Conservation (phyloP, 2,329 filamentous ascomycete genomes). For the Grosmannia clavigera region DNA sequence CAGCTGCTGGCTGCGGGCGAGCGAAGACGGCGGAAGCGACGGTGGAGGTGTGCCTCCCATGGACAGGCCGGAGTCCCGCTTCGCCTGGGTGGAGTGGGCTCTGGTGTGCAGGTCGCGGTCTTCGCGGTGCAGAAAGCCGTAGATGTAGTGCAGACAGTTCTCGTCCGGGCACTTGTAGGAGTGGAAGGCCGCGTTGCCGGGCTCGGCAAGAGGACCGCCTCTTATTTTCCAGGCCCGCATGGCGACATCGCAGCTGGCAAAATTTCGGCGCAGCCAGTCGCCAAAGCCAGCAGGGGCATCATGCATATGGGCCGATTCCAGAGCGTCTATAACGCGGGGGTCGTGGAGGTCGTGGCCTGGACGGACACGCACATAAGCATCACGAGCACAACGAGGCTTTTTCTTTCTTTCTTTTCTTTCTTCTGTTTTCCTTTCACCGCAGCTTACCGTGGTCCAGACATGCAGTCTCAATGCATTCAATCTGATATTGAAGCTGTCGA, state of each 20-base stretch:
- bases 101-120: constrained; percentile 39
- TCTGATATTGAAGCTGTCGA: constrained; percentile 42
- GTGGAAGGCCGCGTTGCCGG: constrained; percentile 17
- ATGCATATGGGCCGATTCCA: constrained; percentile 24
- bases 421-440: too few relatives aligned
- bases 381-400: neutral
- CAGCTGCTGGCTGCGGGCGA: constrained; percentile 20
- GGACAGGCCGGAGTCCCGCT: constrained; percentile 33
- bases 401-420: neutral
- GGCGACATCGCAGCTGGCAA: constrained; percentile 35
- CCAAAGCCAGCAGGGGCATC: constrained; percentile 34
- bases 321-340: constrained; percentile 23
- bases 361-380: neutral
- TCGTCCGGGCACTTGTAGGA: constrained; percentile 45
- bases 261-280: constrained; percentile 40
- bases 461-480: constrained; percentile 43
- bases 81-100: constrained; percentile 29
- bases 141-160: constrained; percentile 44
- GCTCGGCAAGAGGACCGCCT: constrained; percentile 23
- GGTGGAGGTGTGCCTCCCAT: constrained; percentile 23
- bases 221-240: constrained; percentile 27
- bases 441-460: constrained; percentile 35
- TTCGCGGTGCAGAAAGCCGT: constrained; percentile 38
- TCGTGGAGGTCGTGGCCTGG: constrained; percentile 32
- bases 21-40: constrained; percentile 14